phyloP scores from a whole-genome alignment of 2,329 filamentous ascomycete genomes.

The Aspergillus quadricinctus region DNA sequence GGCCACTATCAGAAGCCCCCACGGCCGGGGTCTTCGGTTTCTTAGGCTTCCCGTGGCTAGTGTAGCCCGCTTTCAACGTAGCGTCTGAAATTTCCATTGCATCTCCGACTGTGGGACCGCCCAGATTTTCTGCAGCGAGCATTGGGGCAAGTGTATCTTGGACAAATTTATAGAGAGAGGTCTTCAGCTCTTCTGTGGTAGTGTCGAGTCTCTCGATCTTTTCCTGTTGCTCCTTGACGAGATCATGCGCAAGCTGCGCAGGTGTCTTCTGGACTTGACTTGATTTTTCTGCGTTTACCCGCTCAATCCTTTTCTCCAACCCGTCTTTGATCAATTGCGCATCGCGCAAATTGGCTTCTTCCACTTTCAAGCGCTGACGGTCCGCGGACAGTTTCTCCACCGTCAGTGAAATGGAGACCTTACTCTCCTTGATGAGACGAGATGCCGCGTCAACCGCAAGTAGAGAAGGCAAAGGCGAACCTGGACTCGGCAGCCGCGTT shows the following conservation, averaged over 20 bases:
- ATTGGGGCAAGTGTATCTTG: constrained; percentile 66
- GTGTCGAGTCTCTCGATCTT: constrained; percentile 58
- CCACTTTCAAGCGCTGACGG: constrained; percentile 39
- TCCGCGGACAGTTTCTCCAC: constrained; percentile 37
- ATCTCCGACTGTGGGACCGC: constrained; percentile 76
- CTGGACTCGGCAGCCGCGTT: constrained; percentile 62
- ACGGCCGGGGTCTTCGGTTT: constrained; percentile 29
- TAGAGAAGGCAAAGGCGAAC: constrained; percentile 66
- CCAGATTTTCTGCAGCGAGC: constrained; percentile 77
- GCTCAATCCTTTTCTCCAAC: constrained; percentile 56
- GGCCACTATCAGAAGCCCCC: constrained; percentile 31
- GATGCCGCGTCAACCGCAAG: constrained; percentile 66
- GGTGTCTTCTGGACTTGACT: constrained; percentile 56
- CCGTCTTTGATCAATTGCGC: constrained; percentile 43
- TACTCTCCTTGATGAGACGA: constrained; percentile 61
- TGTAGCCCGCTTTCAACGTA: constrained; percentile 51
- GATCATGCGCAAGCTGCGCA: constrained; percentile 59
- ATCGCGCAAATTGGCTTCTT: constrained; percentile 47
- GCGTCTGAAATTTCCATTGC: constrained; percentile 60
- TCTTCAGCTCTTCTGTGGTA: constrained; percentile 59
- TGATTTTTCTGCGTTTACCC: constrained; percentile 55
- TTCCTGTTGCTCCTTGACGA: constrained; percentile 56
- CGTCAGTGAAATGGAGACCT: constrained; percentile 50
- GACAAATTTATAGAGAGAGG: constrained; percentile 65
- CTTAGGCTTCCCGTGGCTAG: constrained; percentile 46